A percentile compares a stretch with the other conserved stretches of the same genome.
phyloP scores from a whole-genome alignment of 2,329 filamentous ascomycete species.

The Alternaria panax region DNA sequence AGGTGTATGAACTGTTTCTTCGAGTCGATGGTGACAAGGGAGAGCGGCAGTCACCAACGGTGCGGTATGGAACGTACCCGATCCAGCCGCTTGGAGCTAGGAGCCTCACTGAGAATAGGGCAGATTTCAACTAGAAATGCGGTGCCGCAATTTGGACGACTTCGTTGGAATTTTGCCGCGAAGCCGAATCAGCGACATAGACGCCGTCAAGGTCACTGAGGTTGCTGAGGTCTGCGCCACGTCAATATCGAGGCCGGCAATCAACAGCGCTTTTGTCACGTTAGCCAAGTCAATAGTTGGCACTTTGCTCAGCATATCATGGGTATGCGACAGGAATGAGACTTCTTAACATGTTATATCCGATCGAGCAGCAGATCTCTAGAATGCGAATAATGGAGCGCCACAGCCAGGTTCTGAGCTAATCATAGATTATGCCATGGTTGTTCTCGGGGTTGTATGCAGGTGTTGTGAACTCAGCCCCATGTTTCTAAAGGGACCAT shows the following conservation, averaged over 20 bases:
- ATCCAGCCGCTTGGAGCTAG: slow-evolving; percentile 9
- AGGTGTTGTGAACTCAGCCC: slow-evolving; percentile 38
- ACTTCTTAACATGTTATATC: slow-evolving; percentile 4
- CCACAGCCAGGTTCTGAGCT: slow-evolving; percentile 24
- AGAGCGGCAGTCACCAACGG: background rate
- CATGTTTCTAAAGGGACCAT: slow-evolving; percentile 30
- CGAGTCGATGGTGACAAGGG: background rate
- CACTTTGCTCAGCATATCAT: slow-evolving; percentile 7
- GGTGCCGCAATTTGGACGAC: slow-evolving; percentile 6
- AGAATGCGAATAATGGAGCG: slow-evolving; percentile 20
- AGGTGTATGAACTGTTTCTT: slow-evolving; percentile 14
- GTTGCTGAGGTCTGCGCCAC: slow-evolving; percentile 5
- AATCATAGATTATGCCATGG: slow-evolving; percentile 42
- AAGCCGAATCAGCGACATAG: background rate
- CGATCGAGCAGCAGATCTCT: background rate
- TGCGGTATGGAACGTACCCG: slow-evolving; percentile 3
- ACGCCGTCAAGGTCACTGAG: background rate
- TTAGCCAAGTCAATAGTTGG: slow-evolving; percentile 5
- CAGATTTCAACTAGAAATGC: slow-evolving; percentile 2
- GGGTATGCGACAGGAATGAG: slow-evolving; percentile 9
- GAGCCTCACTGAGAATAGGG: background rate
- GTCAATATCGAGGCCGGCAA: slow-evolving; percentile 1
- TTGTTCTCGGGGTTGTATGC: slow-evolving; percentile 37
- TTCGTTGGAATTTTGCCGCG: background rate
- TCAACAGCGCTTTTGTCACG: slow-evolving; percentile 1